Evolutionary conservation across 2,329 filamentous ascomycete genomes (phyloP).

Genomic region (Periconia sp.): DNA sequence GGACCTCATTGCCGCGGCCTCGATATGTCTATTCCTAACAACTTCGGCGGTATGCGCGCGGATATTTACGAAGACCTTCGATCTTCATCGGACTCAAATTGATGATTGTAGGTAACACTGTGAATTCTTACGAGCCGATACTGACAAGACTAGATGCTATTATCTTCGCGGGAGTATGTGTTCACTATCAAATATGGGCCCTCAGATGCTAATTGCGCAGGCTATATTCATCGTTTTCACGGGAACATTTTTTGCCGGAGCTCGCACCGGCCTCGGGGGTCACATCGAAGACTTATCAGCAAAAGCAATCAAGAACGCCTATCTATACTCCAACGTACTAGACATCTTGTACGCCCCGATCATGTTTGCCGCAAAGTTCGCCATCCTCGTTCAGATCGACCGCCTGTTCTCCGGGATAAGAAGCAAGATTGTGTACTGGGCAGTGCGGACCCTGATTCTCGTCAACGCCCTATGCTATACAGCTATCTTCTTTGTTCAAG

Average conservation of each 20-base stretch:
- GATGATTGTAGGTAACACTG: constrained; percentile 15
- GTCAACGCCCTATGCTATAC: constrained; percentile 24
- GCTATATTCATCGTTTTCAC: constrained; percentile 9
- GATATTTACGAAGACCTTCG: constrained; percentile 12
- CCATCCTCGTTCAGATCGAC: constrained; percentile 25
- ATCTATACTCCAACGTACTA: constrained; percentile 10
- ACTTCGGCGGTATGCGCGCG: constrained; percentile 10
- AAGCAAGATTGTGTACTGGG: constrained; percentile 19
- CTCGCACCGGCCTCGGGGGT: constrained; percentile 5
- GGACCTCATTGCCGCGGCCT: constrained; percentile 11
- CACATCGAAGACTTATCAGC: constrained; percentile 4
- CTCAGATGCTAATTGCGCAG: neutral
- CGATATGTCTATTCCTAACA: constrained; percentile 19
- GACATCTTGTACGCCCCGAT: constrained; percentile 21
- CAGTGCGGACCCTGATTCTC: constrained; percentile 21
- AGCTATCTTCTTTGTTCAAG: constrained; percentile 19
- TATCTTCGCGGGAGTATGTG: constrained; percentile 10
- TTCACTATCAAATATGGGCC: neutral
- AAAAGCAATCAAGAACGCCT: constrained; percentile 7
- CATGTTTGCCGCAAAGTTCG: constrained; percentile 22
- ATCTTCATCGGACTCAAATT: constrained; percentile 11
- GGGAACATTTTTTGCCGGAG: constrained; percentile 10
- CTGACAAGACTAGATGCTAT: constrained; percentile 9
- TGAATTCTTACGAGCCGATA: neutral
- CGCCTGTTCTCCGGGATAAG: constrained; percentile 16